Percentiles rank a stretch among this genome's conserved stretches.
Conservation (phyloP, 345 rosid genomes). For the Linum trigynum region DNA sequence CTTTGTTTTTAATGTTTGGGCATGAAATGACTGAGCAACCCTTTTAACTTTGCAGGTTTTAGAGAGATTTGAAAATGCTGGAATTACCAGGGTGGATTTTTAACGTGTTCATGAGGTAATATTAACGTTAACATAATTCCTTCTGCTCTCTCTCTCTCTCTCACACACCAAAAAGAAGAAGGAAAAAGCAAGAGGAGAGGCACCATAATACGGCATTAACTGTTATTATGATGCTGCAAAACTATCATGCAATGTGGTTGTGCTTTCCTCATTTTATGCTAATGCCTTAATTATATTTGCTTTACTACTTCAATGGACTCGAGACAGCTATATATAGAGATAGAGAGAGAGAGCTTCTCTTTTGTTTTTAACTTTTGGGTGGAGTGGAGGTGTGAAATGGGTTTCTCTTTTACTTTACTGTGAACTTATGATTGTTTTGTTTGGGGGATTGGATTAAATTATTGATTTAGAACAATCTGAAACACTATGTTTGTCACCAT, state of each 20-base stretch:
- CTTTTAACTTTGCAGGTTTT: too few species aligned
- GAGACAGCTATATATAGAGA: neutral
- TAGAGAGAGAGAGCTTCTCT: neutral
- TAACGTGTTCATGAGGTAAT: neutral
- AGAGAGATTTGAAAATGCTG: neutral
- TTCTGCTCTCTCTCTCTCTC: too few species aligned
- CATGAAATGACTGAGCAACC: too few species aligned
- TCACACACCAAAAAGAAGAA: neutral
- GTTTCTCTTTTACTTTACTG: neutral
- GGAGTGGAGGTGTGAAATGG: neutral
- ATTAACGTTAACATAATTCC: neutral
- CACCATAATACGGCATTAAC: neutral
- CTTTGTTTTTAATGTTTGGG: too few species aligned
- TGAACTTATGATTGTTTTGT: neutral
- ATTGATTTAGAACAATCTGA: neutral
- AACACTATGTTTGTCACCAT: constrained; percentile 5
- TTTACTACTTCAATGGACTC: neutral
- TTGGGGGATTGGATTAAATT: neutral
- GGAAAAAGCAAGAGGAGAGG: neutral
- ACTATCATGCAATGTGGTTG: neutral
- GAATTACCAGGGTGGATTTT: neutral
- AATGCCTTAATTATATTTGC: neutral
- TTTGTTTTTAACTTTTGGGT: neutral
- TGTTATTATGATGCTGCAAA: neutral
- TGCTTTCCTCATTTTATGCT: neutral